Evolutionary conservation across 2,329 filamentous ascomycete genomes (phyloP).

Genomic region (Eurotiales sp.): DNA sequence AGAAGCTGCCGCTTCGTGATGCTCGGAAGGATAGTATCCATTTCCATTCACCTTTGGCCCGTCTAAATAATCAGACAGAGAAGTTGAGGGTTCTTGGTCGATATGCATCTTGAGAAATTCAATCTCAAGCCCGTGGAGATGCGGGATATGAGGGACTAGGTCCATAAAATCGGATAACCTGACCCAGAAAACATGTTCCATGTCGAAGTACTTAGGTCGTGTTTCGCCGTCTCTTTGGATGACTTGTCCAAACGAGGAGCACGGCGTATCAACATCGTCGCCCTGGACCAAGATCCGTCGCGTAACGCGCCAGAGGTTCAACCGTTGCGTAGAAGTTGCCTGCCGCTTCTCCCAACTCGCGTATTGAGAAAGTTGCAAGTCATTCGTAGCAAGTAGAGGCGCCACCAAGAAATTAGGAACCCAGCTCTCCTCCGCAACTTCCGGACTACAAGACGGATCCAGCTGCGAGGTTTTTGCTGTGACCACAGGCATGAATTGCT

Average conservation of each 20-base stretch:
- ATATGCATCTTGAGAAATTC: slow-evolving; percentile 40
- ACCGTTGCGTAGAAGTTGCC: slow-evolving; percentile 40
- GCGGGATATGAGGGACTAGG: slow-evolving; percentile 45
- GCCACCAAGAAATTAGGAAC: slow-evolving; percentile 49
- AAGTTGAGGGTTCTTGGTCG: slow-evolving; percentile 30
- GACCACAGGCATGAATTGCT: slow-evolving; percentile 45
- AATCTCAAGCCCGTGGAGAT: slow-evolving; percentile 42
- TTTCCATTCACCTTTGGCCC: slow-evolving; percentile 30
- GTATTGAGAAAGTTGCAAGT: slow-evolving; percentile 48
- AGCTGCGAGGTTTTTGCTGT: slow-evolving; percentile 43
- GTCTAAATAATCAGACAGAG: slow-evolving; percentile 15
- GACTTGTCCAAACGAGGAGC: slow-evolving; percentile 36
- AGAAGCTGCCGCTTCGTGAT: slow-evolving; percentile 20
- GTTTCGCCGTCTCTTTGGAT: slow-evolving; percentile 42
- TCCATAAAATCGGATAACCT: slow-evolving; percentile 51
- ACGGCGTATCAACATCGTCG: slow-evolving; percentile 34
- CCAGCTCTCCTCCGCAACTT: slow-evolving; percentile 44
- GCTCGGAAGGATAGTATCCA: slow-evolving; percentile 17
- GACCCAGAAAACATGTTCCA: slow-evolving; percentile 51
- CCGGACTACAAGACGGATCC: slow-evolving; percentile 33
- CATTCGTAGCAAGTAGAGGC: slow-evolving; percentile 46
- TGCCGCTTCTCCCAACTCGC: slow-evolving; percentile 45
- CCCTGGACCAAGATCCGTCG: slow-evolving; percentile 43
- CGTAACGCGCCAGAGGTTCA: slow-evolving; percentile 47
- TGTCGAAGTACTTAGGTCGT: slow-evolving; percentile 45